These are phyloP conservation scores for Pelargonium cotyledonis DNA, from an alignment of 441 rosid genomes.

Conservation along the genomic window DNA sequence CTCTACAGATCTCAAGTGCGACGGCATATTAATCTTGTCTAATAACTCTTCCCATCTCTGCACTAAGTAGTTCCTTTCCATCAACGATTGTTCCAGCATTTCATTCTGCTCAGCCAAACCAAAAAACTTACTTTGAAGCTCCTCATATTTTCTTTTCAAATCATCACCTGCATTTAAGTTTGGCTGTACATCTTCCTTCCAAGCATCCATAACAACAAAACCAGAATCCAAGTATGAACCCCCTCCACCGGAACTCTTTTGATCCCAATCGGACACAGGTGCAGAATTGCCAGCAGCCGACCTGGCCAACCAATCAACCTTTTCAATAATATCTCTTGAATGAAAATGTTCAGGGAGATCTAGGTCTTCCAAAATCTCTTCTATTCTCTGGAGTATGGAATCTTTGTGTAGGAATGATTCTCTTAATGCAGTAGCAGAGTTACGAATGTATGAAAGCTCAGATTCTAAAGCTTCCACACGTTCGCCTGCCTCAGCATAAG, in stretches of 20 bases:
- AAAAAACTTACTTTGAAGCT: slow-evolving; percentile 85
- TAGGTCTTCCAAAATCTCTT: slow-evolving; percentile 92
- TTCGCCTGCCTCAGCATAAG: slow-evolving; percentile 88
- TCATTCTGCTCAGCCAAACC: slow-evolving; percentile 99
- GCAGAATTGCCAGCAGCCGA: slow-evolving; percentile 57
- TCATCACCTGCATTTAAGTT: slow-evolving; percentile 62
- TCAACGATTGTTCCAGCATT: slow-evolving; percentile 96
- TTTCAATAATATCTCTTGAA: slow-evolving; percentile 80
- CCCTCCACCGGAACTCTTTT: slow-evolving; percentile 59
- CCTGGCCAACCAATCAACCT: slow-evolving; percentile 96
- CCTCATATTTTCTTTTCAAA: slow-evolving; percentile 83
- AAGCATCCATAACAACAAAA: slow-evolving; percentile 56
- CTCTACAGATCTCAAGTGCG: slow-evolving; percentile 65
- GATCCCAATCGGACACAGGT: slow-evolving; percentile 72
- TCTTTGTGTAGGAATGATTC: slow-evolving; percentile 99
- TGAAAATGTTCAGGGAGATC: slow-evolving; percentile 95
- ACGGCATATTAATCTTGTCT: slow-evolving; percentile 64
- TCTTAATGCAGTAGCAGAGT: slow-evolving; percentile 93
- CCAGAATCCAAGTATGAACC: slow-evolving; percentile 67
- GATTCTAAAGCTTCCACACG: slow-evolving; percentile 96
- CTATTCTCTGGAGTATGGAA: slow-evolving; percentile 92
- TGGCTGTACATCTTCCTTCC: slow-evolving; percentile 78
- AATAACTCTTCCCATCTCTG: slow-evolving; percentile 95
- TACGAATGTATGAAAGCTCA: slow-evolving; percentile 97
- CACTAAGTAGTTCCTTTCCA: slow-evolving; percentile 83